phyloP scores from a whole-genome alignment of 176 grass and related monocot species.

The Musa troglodytarum region DNA sequence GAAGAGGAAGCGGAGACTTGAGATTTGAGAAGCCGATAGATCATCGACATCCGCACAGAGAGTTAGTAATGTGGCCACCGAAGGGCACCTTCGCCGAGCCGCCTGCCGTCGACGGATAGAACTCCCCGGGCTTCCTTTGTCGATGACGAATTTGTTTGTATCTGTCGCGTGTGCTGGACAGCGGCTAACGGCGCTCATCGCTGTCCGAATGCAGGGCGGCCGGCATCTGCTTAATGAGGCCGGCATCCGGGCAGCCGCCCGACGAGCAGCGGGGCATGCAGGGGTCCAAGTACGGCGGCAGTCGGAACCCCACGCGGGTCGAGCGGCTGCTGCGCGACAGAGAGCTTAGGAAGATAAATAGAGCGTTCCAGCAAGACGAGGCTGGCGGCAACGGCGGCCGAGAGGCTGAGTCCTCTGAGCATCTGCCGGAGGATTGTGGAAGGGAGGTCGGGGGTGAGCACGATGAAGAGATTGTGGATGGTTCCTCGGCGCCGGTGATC shows the following conservation, averaged over 20 bases:
- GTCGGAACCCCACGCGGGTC: conserved; percentile 25
- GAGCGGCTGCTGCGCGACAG: conserved; percentile 35
- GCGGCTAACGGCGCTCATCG: background rate
- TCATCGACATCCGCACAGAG: background rate
- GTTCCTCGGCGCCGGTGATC: background rate
- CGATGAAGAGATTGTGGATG: conserved; percentile 4
- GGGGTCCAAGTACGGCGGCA: conserved; percentile 24
- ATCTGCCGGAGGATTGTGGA: background rate
- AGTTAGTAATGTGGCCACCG: background rate
- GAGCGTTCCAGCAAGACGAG: background rate
- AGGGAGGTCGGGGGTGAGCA: background rate
- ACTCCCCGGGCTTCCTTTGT: background rate
- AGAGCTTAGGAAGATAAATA: conserved; percentile 25
- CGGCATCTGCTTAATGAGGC: background rate
- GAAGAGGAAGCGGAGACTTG: background rate
- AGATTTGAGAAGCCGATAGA: background rate
- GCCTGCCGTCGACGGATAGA: background rate
- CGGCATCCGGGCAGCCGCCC: background rate
- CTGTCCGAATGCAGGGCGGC: conserved; percentile 15
- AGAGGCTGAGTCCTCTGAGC: background rate
- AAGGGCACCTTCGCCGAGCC: background rate
- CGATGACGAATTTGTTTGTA: background rate
- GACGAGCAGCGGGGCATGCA: conserved; percentile 19
- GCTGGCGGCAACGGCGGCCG: background rate
- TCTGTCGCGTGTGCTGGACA: background rate